These are phyloP conservation scores for Xylaria venustula DNA, from an alignment of 495 filamentous ascomycete genomes.

Conservation along the genomic window DNA sequence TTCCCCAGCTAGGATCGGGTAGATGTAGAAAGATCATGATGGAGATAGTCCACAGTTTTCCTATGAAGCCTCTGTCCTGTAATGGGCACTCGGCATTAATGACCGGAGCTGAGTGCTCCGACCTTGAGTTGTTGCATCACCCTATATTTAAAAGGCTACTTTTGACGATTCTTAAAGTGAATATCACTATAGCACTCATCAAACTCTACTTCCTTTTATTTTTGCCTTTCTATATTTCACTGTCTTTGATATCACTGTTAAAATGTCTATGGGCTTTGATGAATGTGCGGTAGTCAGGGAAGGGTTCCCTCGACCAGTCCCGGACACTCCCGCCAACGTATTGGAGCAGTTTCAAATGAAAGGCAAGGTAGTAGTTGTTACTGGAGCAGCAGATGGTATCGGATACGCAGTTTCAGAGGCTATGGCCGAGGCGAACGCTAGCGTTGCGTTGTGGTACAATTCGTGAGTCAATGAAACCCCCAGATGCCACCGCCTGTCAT, in stretches of 20 bases:
- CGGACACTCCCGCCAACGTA: slow-evolving; percentile 15
- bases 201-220: background rate
- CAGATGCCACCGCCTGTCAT: background rate
- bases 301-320: slow-evolving; percentile 44
- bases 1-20: background rate
- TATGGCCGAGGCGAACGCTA: slow-evolving; percentile 35
- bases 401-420: slow-evolving; percentile 28
- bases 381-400: slow-evolving; percentile 43
- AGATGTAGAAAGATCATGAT: background rate
- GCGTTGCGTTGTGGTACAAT: slow-evolving; percentile 39
- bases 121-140: background rate
- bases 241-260: slow-evolving; percentile 12
- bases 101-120: background rate
- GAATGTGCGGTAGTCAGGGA: slow-evolving; percentile 35
- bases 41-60: background rate
- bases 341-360: slow-evolving; percentile 33
- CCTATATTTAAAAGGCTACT: background rate
- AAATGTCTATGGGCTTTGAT: slow-evolving; percentile 49
- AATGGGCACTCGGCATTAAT: background rate
- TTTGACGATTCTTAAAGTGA: no score
- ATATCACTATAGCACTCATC: no score
- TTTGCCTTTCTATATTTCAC: background rate
- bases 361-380: slow-evolving; percentile 40
- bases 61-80: background rate
- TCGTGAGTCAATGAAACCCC: slow-evolving; percentile 37